These are phyloP conservation scores for Fusarium piperis DNA, from an alignment of 2,329 filamentous ascomycete genomes.

Conservation along the genomic window DNA sequence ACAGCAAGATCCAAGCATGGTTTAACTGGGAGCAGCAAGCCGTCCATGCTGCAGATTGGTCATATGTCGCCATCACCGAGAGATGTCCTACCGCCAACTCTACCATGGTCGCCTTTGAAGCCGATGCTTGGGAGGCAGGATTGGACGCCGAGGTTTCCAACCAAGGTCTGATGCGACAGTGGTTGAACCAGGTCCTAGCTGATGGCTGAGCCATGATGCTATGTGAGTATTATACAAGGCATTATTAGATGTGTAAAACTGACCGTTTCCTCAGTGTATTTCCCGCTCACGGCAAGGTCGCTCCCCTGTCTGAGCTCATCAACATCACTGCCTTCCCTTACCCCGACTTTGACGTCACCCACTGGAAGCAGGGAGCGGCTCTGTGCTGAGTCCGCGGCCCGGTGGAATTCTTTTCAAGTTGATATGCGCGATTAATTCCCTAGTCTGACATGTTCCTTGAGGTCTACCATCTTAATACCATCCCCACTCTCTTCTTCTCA, in stretches of 20 bases:
- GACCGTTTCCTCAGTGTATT: not conserved
- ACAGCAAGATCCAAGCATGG: conserved; percentile 9
- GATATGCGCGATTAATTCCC: not conserved
- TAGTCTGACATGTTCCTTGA: not conserved
- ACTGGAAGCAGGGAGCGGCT: conserved; percentile 1
- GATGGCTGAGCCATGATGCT: conserved; percentile 2
- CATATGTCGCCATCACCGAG: not conserved
- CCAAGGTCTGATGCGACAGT: conserved; percentile 11
- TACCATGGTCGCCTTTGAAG: conserved; percentile 1
- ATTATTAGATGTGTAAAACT: not conserved
- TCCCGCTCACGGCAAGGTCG: conserved; percentile 2
- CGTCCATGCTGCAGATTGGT: conserved; percentile 5
- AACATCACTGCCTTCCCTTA: conserved; percentile 7
- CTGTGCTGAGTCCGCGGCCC: not conserved
- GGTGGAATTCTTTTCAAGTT: not conserved
- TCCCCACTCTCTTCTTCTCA: not conserved
- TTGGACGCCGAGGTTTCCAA: not conserved
- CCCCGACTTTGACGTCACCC: conserved; percentile 5
- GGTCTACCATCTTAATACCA: not conserved
- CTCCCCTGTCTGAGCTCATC: not conserved
- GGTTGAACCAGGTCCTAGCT: not conserved
- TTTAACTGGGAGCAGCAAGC: conserved; percentile 13
- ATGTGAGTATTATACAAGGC: not conserved
- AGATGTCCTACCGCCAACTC: conserved; percentile 5
- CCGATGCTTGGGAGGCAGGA: conserved; percentile 12